Evolutionary conservation across 2,329 filamentous ascomycete species (phyloP).

Genomic region (Rhinocladiella mackenziei): DNA sequence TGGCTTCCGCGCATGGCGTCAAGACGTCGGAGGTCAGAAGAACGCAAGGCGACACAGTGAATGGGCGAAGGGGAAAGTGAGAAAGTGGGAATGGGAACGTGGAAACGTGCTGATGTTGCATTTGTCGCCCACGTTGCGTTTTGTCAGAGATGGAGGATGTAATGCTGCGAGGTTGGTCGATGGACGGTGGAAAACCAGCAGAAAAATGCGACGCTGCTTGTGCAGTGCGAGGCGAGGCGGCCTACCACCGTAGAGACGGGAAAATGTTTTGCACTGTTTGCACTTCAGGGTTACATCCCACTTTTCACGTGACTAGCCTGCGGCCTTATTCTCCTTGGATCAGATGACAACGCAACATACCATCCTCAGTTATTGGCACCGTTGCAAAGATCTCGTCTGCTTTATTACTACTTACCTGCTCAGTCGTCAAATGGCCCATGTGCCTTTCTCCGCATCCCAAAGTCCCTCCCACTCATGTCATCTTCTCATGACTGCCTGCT

Average conservation of each 20-base stretch:
- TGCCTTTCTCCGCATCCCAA: slow-evolving; percentile 16
- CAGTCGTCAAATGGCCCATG: slow-evolving; percentile 6
- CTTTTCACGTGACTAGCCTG: background rate
- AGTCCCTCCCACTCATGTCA: slow-evolving; percentile 5
- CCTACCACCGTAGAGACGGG: too few species aligned
- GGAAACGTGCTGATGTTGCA: slow-evolving; percentile 25
- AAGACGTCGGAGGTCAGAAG: too few species aligned
- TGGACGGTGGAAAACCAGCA: too few species aligned
- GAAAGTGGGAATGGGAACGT: slow-evolving; percentile 13
- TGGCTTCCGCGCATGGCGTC: slow-evolving; percentile 17
- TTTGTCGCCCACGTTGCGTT: slow-evolving; percentile 12
- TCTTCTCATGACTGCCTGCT: slow-evolving; percentile 15
- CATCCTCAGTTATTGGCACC: too few species aligned
- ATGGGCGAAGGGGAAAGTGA: slow-evolving; percentile 8
- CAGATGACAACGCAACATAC: slow-evolving; percentile 23
- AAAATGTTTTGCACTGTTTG: too few species aligned
- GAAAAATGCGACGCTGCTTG: too few species aligned
- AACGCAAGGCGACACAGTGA: slow-evolving; percentile 4
- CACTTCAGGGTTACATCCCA: too few species aligned
- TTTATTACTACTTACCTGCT: slow-evolving; percentile 2
- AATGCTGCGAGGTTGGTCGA: slow-evolving; percentile 17
- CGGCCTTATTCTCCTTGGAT: slow-evolving; percentile 13
- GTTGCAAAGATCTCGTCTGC: background rate
- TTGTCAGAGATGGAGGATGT: slow-evolving; percentile 13
- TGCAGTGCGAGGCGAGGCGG: too few species aligned